These are phyloP conservation scores for Smittium culicis DNA, from an alignment of 371 early-diverging fungal species.

Conservation along the genomic window DNA sequence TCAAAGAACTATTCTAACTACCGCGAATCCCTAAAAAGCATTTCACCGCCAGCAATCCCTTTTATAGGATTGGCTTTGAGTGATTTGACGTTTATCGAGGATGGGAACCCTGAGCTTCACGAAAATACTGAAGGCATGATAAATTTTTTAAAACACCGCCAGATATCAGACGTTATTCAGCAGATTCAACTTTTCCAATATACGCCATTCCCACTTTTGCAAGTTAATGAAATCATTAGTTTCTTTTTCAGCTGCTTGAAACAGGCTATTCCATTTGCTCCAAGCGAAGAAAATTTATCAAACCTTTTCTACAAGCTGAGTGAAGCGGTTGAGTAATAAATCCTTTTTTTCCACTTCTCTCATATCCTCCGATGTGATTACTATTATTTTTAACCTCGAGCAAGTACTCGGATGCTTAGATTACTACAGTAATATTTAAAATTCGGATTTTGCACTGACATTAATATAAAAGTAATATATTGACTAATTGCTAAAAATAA, in stretches of 20 bases:
- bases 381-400: too few species aligned
- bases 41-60: slow-evolving; percentile 84
- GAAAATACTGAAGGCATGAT: slow-evolving; percentile 46
- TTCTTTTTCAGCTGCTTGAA: slow-evolving; percentile 48
- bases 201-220: slow-evolving; percentile 58
- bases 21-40: slow-evolving; percentile 67
- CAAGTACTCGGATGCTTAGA: too few species aligned
- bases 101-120: slow-evolving; percentile 72
- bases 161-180: slow-evolving; percentile 77
- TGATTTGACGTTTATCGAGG: slow-evolving; percentile 87
- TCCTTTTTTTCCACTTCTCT: too few species aligned
- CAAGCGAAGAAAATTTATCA: slow-evolving; percentile 41
- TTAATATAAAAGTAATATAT: too few species aligned
- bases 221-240: slow-evolving; percentile 63
- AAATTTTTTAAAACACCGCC: slow-evolving; percentile 82
- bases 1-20: slow-evolving; percentile 73
- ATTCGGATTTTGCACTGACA: too few species aligned
- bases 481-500: too few species aligned
- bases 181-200: slow-evolving; percentile 86
- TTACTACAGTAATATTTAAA: too few species aligned
- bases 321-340: background rate
- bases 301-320: slow-evolving; percentile 50
- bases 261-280: slow-evolving; percentile 38
- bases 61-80: slow-evolving; percentile 79
- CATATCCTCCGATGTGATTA: too few species aligned